Conservation (phyloP, 2,329 filamentous ascomycete species). For the Aquanectria penicillioides region DNA sequence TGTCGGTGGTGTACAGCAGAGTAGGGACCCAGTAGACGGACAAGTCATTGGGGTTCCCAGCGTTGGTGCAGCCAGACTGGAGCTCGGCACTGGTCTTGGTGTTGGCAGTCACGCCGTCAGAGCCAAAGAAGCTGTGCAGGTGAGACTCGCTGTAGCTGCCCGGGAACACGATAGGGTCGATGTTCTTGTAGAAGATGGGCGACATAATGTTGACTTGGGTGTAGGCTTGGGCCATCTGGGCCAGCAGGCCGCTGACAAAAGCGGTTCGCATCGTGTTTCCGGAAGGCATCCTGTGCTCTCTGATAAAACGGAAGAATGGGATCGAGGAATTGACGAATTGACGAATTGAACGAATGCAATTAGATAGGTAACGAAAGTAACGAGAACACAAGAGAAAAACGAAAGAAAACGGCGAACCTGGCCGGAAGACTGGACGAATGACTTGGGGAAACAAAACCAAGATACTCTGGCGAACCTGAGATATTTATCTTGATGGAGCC, state of each 20-base stretch:
- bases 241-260: conserved; percentile 21
- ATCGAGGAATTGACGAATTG: neutral
- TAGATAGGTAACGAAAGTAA: conserved; percentile 12
- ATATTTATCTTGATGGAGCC: conserved; percentile 5
- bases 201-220: conserved; percentile 29
- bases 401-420: conserved; percentile 7
- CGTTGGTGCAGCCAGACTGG: conserved; percentile 55
- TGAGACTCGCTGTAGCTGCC: conserved; percentile 45
- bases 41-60: conserved; percentile 58
- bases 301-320: conserved; percentile 3
- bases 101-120: conserved; percentile 43
- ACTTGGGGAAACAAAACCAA: neutral
- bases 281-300: conserved; percentile 33
- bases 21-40: conserved; percentile 59
- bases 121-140: conserved; percentile 50
- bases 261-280: conserved; percentile 23
- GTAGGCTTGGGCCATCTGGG: conserved; percentile 31
- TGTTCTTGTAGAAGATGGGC: conserved; percentile 47
- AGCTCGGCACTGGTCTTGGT: conserved; percentile 45
- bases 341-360: conserved; percentile 14
- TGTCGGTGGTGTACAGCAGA: conserved; percentile 47
- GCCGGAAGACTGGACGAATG: conserved; percentile 4
- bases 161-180: conserved; percentile 47
- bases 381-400: conserved; percentile 1
- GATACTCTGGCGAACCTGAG: neutral